Base-by-base conservation (phyloP, 2,329 filamentous ascomycete species). In the Bipolaris zeicola region DNA sequence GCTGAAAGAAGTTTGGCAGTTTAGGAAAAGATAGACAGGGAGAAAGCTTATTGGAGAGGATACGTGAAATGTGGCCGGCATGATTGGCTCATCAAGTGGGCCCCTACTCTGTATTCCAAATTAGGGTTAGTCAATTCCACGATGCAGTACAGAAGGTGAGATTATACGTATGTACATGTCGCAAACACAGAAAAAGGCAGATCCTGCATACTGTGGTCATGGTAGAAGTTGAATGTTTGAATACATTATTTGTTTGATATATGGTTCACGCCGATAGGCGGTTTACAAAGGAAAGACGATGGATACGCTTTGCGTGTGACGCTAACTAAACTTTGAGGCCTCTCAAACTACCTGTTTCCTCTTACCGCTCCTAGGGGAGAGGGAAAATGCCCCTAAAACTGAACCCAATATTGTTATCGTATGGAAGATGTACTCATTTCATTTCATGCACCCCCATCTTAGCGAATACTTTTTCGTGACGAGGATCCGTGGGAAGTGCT, bases 401-500 rank as follows among this genome's bases (percentile, higher is more conserved):
- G n/a, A 18, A 26, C 8, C 34, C n/a, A 8, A 14, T 5, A 16
- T 18, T 4, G 16, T 28, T 6, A 14, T 43, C 3, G n/a, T 31
- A 24, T 33, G 11, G 16, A 14, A 8, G 18, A 33, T 39, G 5
- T 28, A 1, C n/a, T 34, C 20, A 34, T 11, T 18, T 55, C 33
- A 48, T 16, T 34, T 55, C 33, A 43, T 31, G 34, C 42, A 33
- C 41, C 36, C 46, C 63, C 41, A 52, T 50, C 37, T 68, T 66
- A 28, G 58, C 56, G 11, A 70, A 51, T 6, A 74, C 67, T 53
- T 72, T 76, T 55, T 74, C 69, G 6, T 63, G 60, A 11, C 63
- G 63, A 1, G 70, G 68, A 42, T 68, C 58, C 2, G 61, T 65
- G n/a, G 65, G 65, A 26, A 66, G 52, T 36, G 66, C 52, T 33